Base-by-base conservation (phyloP, 2,329 filamentous ascomycete genomes). In the Fonsecaea monophora region DNA sequence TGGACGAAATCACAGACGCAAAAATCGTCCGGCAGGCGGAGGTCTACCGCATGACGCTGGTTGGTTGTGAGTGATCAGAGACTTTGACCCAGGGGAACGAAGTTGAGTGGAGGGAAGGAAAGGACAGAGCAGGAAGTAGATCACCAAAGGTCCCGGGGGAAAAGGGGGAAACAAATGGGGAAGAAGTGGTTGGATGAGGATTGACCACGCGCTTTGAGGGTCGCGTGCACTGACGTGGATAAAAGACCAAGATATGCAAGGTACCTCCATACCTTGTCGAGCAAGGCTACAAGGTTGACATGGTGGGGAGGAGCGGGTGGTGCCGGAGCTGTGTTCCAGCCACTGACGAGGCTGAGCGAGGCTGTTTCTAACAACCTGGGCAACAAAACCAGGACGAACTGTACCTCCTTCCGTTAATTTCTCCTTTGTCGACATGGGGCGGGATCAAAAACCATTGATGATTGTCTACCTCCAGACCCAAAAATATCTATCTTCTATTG, bases 1-100 rank as follows among this genome's bases (percentile, higher is more conserved):
- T 70, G 68, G 65, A 70, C 25, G 38, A n/a, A n/a, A n/a, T 68
- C 54, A 70, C 68, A 15, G 53, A 65, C 54, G 48, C 56, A 32
- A 64, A 59, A 37, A 64, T 59, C 8, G n/a, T 70, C 7, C 54
- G 60, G 21, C 62, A 65, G 34, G 63, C 64, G 10, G 58, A 53
- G 18, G 60, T 59, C 3, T 58, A 56, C 40, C 64, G 56, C 2
- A 34, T 60, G 21, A 35, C 53, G 37, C 48, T 64, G n/a, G 60
- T 68, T 35, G 60, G 55, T 34, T 60, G 58, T 45, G 54, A 60
- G 35, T 54, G n/a, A 35, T 1, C 21, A n/a, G 6, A 35, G 60
- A 60, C 25, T 12, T 21, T 4, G 42, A n/a, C 25, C 25, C 25
- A 37, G 40, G 21, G 53, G 32, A 54, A 25, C 25, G 56, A 67